Evolutionary conservation across 129 eudicot species (phyloP).

Genomic region (Lonicera japonica): DNA sequence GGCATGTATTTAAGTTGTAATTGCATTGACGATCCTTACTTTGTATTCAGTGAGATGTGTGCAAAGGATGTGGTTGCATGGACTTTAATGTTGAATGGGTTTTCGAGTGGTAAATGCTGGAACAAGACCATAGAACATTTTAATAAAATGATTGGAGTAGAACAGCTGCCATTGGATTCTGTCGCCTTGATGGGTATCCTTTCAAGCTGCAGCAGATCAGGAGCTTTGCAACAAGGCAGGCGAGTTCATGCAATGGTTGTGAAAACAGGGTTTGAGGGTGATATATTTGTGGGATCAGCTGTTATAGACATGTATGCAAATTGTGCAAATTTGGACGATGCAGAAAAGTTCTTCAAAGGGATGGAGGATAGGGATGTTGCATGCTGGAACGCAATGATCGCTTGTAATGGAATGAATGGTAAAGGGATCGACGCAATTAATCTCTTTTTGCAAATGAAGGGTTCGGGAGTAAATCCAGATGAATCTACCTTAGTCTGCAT

Average conservation of each 20-base stretch:
- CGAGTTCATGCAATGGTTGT: constrained; percentile 20
- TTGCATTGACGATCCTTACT: constrained; percentile 34
- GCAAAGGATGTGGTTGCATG: constrained; percentile 35
- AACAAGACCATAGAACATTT: constrained; percentile 19
- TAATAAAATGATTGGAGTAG: constrained; percentile 15
- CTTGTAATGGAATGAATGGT: constrained; percentile 45
- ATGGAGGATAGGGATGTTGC: constrained; percentile 35
- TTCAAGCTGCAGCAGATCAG: constrained; percentile 29
- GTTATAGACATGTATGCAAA: constrained; percentile 59
- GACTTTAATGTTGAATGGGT: constrained; percentile 37
- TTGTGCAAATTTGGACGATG: constrained; percentile 38
- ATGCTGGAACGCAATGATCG: constrained; percentile 55
- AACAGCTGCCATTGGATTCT: constrained; percentile 24
- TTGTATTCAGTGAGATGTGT: constrained; percentile 22
- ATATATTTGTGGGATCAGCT: constrained; percentile 34
- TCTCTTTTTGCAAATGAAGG: constrained; percentile 32
- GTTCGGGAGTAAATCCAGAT: constrained; percentile 30
- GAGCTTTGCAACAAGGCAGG: constrained; percentile 31
- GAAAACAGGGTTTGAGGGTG: constrained; percentile 24
- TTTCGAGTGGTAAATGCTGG: constrained; percentile 19
- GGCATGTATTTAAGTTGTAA: constrained; percentile 41
- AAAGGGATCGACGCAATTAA: constrained; percentile 35
- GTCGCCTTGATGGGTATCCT: constrained; percentile 28
- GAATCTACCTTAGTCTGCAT: constrained; percentile 47
- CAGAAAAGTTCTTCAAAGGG: constrained; percentile 24